These are phyloP conservation scores for Cladophialophora carrionii DNA, from an alignment of 2,329 filamentous ascomycete genomes.

Conservation along the genomic window DNA sequence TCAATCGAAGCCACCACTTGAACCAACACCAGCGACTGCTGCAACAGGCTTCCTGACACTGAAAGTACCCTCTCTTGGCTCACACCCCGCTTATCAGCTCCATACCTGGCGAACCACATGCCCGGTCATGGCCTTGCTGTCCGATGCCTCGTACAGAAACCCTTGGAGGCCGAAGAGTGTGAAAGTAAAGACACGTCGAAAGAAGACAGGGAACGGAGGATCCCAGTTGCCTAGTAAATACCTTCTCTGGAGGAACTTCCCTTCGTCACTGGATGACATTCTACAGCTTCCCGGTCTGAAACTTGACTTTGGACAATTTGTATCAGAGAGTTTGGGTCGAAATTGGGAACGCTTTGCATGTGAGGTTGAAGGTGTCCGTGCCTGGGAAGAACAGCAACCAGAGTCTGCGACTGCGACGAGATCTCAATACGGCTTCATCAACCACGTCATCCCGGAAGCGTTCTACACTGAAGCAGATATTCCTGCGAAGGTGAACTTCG, in stretches of 20 bases:
- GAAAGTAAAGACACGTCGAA: slow-evolving; percentile 1
- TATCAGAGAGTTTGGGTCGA: slow-evolving; percentile 17
- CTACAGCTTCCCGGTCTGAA: slow-evolving; percentile 21
- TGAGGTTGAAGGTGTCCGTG: slow-evolving; percentile 54
- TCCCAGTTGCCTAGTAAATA: slow-evolving; percentile 6
- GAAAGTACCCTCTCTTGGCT: slow-evolving; percentile 33
- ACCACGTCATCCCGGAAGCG: slow-evolving; percentile 29
- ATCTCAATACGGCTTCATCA: slow-evolving; percentile 32
- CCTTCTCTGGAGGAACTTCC: slow-evolving; percentile 30
- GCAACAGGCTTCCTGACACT: slow-evolving; percentile 36
- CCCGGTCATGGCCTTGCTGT: slow-evolving; percentile 25
- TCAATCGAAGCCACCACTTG: slow-evolving; percentile 10
- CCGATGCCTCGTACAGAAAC: slow-evolving; percentile 13
- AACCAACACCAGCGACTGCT: slow-evolving; percentile 11
- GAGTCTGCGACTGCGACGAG: slow-evolving; percentile 13
- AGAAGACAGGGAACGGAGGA: slow-evolving; percentile 3
- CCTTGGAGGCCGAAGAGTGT: slow-evolving; percentile 6
- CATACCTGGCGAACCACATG: slow-evolving; percentile 22
- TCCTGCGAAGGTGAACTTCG: slow-evolving; percentile 11
- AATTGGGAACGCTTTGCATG: slow-evolving; percentile 32
- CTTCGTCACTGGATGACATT: slow-evolving; percentile 27
- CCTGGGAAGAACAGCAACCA: slow-evolving; percentile 49
- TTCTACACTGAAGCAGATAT: slow-evolving; percentile 15
- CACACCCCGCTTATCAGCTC: slow-evolving; percentile 27
- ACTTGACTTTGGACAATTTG: slow-evolving; percentile 13